Evolutionary conservation across 805 yeast genomes (phyloP), one percentile per base, ranked within the genome.

Genomic region (Allodekkera sacchari): DNA sequence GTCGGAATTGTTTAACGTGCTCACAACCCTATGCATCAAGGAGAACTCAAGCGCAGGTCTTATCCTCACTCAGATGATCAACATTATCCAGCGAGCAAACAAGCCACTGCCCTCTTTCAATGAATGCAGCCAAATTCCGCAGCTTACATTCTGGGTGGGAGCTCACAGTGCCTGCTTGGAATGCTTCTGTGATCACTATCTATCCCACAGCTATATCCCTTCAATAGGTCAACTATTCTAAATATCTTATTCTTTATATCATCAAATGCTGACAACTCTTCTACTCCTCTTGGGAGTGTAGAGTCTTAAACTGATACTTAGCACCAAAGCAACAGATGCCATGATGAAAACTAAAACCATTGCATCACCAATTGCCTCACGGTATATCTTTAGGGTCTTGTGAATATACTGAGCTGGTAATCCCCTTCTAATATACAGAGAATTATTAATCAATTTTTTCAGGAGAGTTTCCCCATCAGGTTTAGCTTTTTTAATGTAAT

Each of bases 371-470:
- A 47, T 27, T 7, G 59, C 38, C 12, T 43, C 41, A 32, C 47
- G 42, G 38, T 51, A 57, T 12, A 53, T 47, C 21, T 48, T 47
- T 25, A 57, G 44, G 21, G 53, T 58, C 25, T 49, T 46, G 16
- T 35, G 41, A 24, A 45, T 29, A 25, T 49, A 56, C 11, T 34
- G 24, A 2, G 25, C 22, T 11, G 50, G 53, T 18, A 57, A 39
- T 3, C 60, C 62, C 25, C 51, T 31, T 30, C 61, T 39, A 25
- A 56, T 41, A 32, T 45, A 57, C 30, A 39, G 39, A 6, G 50
- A 42, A 35, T 50, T 51, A 13, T 39, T 33, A 15, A 43, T 20
- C 25, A 58, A 38, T 4, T 43, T 44, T 4, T 43, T 28, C 16
- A 46, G 33, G 22, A 53, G 41, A 6, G 26, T 26, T 16, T 32